Percentiles rank a stretch among this genome's conserved stretches.
These are phyloP conservation scores for Rheum nobile DNA, from an alignment of 148 eudicot genomes.

Conservation along the genomic window DNA sequence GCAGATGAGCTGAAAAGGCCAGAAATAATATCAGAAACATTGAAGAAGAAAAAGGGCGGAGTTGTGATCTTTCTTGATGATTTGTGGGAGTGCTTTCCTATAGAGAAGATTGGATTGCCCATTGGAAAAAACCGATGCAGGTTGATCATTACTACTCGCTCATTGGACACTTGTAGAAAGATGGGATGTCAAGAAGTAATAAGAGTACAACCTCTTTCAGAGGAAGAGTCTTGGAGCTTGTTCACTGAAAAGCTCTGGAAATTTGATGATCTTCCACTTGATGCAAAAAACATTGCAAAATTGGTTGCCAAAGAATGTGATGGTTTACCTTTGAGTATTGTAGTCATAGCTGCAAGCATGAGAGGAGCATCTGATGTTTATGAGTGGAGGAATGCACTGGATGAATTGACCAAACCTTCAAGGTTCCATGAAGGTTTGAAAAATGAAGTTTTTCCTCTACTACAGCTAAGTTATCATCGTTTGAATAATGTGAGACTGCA, in stretches of 20 bases:
- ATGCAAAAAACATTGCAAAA: slow-evolving; percentile 8
- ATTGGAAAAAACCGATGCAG: slow-evolving; percentile 11
- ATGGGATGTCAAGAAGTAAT: too few relatives aligned
- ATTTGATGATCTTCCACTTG: slow-evolving; percentile 6
- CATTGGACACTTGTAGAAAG: slow-evolving; percentile 20
- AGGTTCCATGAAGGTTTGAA: slow-evolving; percentile 9
- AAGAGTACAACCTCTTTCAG: slow-evolving; percentile 19
- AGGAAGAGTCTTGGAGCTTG: slow-evolving; percentile 22
- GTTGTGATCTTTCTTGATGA: slow-evolving; percentile 23
- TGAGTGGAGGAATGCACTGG: slow-evolving; percentile 16
- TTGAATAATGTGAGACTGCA: neutral
- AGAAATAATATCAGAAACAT: slow-evolving; percentile 4
- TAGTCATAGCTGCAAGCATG: slow-evolving; percentile 18
- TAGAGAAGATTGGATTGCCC: slow-evolving; percentile 20
- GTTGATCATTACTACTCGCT: slow-evolving; percentile 22
- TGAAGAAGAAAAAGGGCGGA: slow-evolving; percentile 12
- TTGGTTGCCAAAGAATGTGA: slow-evolving; percentile 18
- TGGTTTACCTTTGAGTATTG: slow-evolving; percentile 20
- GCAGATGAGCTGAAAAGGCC: slow-evolving; percentile 13
- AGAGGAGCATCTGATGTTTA: slow-evolving; percentile 12
- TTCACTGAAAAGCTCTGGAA: slow-evolving; percentile 11
- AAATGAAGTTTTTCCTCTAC: slow-evolving; percentile 8
- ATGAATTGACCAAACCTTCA: slow-evolving; percentile 1
- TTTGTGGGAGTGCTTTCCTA: slow-evolving; percentile 23
- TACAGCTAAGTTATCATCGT: slow-evolving; percentile 10